A percentile compares a stretch with the other conserved stretches of the same genome.
Conservation (phyloP, 306 rosid genomes). For the Vicia faba region DNA sequence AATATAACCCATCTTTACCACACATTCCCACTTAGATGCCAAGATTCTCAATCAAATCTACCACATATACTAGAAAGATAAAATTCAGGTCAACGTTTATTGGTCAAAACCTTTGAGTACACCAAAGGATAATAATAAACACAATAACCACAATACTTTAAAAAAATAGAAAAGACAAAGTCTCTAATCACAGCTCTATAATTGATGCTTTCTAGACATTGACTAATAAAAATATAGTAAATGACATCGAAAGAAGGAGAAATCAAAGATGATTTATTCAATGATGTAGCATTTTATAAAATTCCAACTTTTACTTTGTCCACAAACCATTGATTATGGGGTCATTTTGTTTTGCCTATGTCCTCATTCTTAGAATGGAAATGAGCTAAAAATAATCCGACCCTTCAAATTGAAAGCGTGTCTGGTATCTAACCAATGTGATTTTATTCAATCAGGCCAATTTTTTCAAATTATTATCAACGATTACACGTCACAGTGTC, state of each 20-base stretch:
- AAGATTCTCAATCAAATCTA: constrained; percentile 45
- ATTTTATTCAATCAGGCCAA: neutral
- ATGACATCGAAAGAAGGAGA: constrained; percentile 57
- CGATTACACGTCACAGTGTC: neutral
- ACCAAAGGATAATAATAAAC: constrained; percentile 34
- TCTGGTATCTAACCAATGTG: neutral
- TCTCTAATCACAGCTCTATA: constrained; percentile 42
- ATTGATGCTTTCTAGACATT: constrained; percentile 50
- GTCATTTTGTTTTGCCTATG: constrained; percentile 11
- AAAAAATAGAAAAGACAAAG: constrained; percentile 29
- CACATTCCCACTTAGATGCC: constrained; percentile 46
- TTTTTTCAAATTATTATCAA: neutral
- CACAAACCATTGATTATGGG: constrained; percentile 45
- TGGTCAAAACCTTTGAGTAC: constrained; percentile 55
- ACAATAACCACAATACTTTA: constrained; percentile 4
- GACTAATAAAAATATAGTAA: constrained; percentile 17
- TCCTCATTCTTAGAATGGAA: constrained; percentile 4
- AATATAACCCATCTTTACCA: constrained; percentile 57
- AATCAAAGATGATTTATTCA: constrained; percentile 44
- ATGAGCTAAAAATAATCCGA: neutral
- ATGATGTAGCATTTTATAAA: constrained; percentile 34
- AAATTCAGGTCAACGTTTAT: constrained; percentile 55
- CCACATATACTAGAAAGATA: constrained; percentile 38
- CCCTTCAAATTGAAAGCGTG: neutral
- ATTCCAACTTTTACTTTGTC: constrained; percentile 41